phyloP scores from a whole-genome alignment of 768 basidiomycete species.

The Russula griseocarnosa region DNA sequence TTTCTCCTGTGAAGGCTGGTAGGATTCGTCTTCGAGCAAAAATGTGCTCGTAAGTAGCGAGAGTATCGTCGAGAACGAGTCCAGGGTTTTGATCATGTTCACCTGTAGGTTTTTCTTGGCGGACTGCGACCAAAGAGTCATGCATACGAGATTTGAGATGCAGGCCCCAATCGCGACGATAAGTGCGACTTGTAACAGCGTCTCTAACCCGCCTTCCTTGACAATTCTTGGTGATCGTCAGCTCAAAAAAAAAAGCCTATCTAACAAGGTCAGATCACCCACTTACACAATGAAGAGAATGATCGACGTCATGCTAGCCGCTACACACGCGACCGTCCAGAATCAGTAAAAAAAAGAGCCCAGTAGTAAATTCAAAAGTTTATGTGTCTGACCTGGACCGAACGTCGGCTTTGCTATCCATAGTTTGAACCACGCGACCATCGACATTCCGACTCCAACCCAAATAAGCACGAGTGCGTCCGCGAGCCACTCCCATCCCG shows the following conservation, averaged over 20 bases:
- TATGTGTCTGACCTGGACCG: conserved; percentile 62
- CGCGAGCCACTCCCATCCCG: conserved; percentile 70
- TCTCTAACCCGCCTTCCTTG: conserved; percentile 81
- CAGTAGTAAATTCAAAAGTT: not conserved
- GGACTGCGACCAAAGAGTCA: conserved; percentile 76
- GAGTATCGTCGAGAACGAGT: conserved; percentile 85
- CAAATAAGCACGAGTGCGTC: conserved; percentile 72
- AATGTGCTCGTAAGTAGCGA: conserved; percentile 80
- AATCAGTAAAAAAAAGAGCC: not conserved
- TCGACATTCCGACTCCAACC: conserved; percentile 79
- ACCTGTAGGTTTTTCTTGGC: conserved; percentile 78
- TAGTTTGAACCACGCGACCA: conserved; percentile 86
- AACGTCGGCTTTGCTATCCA: conserved; percentile 89
- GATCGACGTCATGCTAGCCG: conserved; percentile 81
- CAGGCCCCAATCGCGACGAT: conserved; percentile 73
- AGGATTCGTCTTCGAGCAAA: conserved; percentile 66
- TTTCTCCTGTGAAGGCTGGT: conserved; percentile 53
- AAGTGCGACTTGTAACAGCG: conserved; percentile 66
- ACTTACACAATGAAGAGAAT: conserved; percentile 78
- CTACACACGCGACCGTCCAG: conserved; percentile 36
- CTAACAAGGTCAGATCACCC: not conserved
- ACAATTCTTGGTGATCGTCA: conserved; percentile 51
- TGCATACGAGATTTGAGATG: conserved; percentile 84
- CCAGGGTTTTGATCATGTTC: conserved; percentile 80
- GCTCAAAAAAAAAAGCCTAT: not conserved